These are phyloP conservation scores for Epichloe elymi DNA, from an alignment of 2,329 filamentous ascomycete genomes.

Conservation along the genomic window DNA sequence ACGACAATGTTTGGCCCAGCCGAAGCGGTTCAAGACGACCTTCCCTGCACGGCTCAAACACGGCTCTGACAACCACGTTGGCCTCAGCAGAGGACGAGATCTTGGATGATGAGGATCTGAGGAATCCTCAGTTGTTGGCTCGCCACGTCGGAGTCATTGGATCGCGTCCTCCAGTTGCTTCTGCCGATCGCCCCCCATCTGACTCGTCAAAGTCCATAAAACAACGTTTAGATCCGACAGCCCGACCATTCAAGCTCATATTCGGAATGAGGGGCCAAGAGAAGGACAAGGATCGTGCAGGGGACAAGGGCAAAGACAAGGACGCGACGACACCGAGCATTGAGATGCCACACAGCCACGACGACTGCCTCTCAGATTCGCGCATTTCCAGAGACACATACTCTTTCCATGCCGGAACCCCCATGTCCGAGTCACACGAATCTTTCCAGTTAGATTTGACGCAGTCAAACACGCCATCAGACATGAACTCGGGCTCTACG, in stretches of 20 bases:
- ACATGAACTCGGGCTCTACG: slow-evolving; percentile 30
- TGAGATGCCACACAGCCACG: slow-evolving; percentile 22
- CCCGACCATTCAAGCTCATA: slow-evolving; percentile 74
- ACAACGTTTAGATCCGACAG: slow-evolving; percentile 69
- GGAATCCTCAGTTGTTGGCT: slow-evolving; percentile 38
- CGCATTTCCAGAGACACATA: slow-evolving; percentile 42
- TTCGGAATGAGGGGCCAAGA: slow-evolving; percentile 32
- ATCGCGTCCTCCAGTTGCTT: slow-evolving; percentile 46
- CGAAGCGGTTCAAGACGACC: slow-evolving; percentile 67
- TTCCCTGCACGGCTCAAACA: slow-evolving; percentile 66
- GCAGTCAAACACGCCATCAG: slow-evolving; percentile 43
- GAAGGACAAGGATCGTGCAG: slow-evolving; percentile 20
- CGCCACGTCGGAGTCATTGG: slow-evolving; percentile 63
- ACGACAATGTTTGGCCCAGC: slow-evolving; percentile 38
- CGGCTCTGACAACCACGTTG: slow-evolving; percentile 44
- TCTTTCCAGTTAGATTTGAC: slow-evolving; percentile 42
- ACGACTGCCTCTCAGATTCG: slow-evolving; percentile 39
- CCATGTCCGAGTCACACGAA: slow-evolving; percentile 46
- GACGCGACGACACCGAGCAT: slow-evolving; percentile 24
- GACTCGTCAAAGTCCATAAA: slow-evolving; percentile 28
- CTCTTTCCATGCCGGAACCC: slow-evolving; percentile 45
- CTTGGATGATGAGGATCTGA: slow-evolving; percentile 41
- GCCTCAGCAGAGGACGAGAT: slow-evolving; percentile 54
- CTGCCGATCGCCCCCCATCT: neutral
- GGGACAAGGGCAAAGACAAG: slow-evolving; percentile 26